Percentiles rank a stretch among this genome's conserved stretches.
Conservation (phyloP, 768 basidiomycete genomes). For the Mycena floridula region DNA sequence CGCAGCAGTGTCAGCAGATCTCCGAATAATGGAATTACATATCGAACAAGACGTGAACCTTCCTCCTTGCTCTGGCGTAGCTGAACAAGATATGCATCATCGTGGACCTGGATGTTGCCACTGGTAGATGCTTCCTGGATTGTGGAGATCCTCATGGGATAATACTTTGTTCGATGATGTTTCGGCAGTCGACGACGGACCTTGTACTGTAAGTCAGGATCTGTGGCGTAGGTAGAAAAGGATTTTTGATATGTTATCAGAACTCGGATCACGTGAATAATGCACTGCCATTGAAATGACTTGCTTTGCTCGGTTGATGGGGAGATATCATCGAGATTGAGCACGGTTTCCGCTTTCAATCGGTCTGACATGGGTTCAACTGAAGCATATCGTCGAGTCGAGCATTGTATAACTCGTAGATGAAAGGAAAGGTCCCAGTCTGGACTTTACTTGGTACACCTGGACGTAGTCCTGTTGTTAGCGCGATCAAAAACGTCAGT, state of each 20-base stretch:
- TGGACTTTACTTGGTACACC: too few species aligned
- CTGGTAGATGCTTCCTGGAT: constrained; percentile 7
- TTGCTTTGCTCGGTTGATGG: background rate
- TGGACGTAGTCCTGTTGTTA: too few species aligned
- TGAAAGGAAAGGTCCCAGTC: too few species aligned
- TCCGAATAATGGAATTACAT: background rate
- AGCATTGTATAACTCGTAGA: too few species aligned
- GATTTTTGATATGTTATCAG: background rate
- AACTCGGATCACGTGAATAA: background rate
- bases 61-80: background rate
- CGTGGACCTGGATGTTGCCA: constrained; percentile 5
- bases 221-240: background rate
- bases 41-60: background rate
- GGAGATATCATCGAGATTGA: background rate
- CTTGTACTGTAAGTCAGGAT: background rate
- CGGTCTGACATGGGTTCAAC: too few species aligned
- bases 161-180: constrained; percentile 3
- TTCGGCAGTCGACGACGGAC: background rate
- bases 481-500: too few species aligned
- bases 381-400: too few species aligned
- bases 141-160: constrained; percentile 2
- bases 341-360: too few species aligned
- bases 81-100: constrained; percentile 6
- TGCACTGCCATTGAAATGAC: background rate
- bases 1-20: background rate